Evolutionary conservation across 75 land plant species (phyloP).

Genomic region (Chamaecyparis obtusa): DNA sequence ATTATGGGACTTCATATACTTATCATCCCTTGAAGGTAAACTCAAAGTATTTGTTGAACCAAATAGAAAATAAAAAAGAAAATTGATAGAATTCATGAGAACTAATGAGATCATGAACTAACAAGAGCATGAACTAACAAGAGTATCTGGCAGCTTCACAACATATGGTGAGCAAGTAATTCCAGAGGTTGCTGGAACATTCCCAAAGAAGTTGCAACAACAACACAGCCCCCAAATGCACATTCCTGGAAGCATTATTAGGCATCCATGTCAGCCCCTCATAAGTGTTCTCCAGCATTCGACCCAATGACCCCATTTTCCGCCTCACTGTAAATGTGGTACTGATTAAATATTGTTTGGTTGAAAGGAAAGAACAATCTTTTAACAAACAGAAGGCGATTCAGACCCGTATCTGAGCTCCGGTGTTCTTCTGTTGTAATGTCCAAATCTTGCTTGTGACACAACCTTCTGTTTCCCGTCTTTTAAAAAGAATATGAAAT

Average conservation of each 20-base stretch:
- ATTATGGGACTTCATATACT: too few relatives aligned
- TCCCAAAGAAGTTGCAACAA: conserved; percentile 59
- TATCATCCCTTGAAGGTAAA: too few relatives aligned
- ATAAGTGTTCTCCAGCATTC: conserved; percentile 33
- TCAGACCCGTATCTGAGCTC: neutral
- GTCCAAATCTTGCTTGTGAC: conserved; percentile 10
- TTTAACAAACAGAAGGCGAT: conserved; percentile 34
- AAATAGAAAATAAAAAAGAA: too few relatives aligned
- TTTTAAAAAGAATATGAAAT: too few relatives aligned
- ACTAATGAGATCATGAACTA: too few relatives aligned
- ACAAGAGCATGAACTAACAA: conserved; percentile 32
- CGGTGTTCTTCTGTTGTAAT: conserved; percentile 33
- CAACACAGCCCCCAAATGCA: conserved; percentile 42
- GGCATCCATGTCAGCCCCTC: conserved; percentile 33
- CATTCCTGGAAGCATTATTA: conserved; percentile 23
- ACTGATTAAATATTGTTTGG: conserved; percentile 41
- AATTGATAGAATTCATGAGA: too few relatives aligned
- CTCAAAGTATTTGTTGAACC: too few relatives aligned
- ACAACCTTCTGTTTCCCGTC: too few relatives aligned
- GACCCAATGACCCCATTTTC: conserved; percentile 20
- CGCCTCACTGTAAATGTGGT: conserved; percentile 51
- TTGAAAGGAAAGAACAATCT: conserved; percentile 61
- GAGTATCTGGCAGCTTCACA: conserved; percentile 41
- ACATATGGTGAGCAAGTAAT: conserved; percentile 69
- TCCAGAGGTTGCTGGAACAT: conserved; percentile 72